Evolutionary conservation across 148 eudicot genomes (phyloP).

Genomic region (Agrostemma githago): DNA sequence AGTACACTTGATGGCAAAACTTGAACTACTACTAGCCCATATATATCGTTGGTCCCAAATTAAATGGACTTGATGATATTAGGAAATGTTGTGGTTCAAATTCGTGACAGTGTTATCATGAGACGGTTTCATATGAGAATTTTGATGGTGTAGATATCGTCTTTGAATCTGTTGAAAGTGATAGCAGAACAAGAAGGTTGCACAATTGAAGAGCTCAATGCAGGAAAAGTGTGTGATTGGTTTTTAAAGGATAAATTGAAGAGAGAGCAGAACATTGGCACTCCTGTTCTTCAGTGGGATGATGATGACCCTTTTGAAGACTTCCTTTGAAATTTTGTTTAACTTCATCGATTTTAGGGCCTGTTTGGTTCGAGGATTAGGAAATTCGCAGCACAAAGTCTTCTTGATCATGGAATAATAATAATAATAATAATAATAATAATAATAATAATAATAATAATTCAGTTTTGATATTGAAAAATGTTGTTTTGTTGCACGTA

Average conservation of each 20-base stretch:
- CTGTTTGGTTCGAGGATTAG: neutral
- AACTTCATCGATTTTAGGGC: neutral
- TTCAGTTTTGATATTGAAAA: neutral
- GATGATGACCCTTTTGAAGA: conserved; percentile 63
- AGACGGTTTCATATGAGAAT: neutral
- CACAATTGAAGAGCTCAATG: conserved; percentile 79
- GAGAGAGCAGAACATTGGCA: conserved; percentile 71
- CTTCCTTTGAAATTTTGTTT: conserved; percentile 25
- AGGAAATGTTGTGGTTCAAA: too few species aligned
- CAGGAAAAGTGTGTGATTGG: conserved; percentile 91
- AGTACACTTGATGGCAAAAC: too few species aligned
- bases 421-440: too few species aligned
- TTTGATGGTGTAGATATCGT: conserved; percentile 53
- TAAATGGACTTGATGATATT: too few species aligned
- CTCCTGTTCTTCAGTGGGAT: conserved; percentile 90
- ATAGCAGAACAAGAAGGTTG: conserved; percentile 78
- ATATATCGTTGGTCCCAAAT: too few species aligned
- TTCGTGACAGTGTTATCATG: neutral
- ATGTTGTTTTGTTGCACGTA: neutral
- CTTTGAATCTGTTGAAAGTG: conserved; percentile 68
- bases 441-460: too few species aligned
- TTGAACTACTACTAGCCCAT: too few species aligned
- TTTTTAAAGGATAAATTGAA: conserved; percentile 84
- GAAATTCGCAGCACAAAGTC: neutral
- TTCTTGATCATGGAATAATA: neutral